phyloP scores from a whole-genome alignment of 169 alveolate species.

The Neospora caninum region DNA sequence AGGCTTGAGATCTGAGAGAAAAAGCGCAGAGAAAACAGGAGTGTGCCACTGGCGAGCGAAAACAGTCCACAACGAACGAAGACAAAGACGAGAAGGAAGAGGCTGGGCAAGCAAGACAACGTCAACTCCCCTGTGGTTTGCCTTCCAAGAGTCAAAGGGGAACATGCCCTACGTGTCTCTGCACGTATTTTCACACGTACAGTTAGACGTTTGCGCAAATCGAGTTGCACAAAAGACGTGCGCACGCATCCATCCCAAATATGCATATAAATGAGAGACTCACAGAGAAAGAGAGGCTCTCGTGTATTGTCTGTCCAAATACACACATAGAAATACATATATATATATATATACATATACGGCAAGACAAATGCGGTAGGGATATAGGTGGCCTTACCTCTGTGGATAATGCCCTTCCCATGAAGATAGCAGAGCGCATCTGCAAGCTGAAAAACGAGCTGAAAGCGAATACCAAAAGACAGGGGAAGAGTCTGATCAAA shows the following conservation, averaged over 20 bases:
- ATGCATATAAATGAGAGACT: no score
- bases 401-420: slow-evolving; percentile 30
- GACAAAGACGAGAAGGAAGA: neutral
- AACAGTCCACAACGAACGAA: neutral
- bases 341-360: no score
- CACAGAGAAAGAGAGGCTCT: no score
- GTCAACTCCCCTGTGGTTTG: neutral
- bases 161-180: neutral
- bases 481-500: neutral
- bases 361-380: neutral
- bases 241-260: no score
- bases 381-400: neutral
- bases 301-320: no score
- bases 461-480: neutral
- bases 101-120: neutral
- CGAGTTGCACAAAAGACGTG: no score
- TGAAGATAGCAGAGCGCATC: slow-evolving; percentile 43
- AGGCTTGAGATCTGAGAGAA: slow-evolving; percentile 38
- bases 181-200: neutral
- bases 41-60: neutral
- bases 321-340: no score
- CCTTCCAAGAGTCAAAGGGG: neutral
- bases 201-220: neutral
- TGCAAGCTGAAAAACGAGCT: slow-evolving; percentile 1
- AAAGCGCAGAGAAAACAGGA: neutral